Conservation (phyloP, 495 filamentous ascomycete genomes). For the Penicillium taxi region DNA sequence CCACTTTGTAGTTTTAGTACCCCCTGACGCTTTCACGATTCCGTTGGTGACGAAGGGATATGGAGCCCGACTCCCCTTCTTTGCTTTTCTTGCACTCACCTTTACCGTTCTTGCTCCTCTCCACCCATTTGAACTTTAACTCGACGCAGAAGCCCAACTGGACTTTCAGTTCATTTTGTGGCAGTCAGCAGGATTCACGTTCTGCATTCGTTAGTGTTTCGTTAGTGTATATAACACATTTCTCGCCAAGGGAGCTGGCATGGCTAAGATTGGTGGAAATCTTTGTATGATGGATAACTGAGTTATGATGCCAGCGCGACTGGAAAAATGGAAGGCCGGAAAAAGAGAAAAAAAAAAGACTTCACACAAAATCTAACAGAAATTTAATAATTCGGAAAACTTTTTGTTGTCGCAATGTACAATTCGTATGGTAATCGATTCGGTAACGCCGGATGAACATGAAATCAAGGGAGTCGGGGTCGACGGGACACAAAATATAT, state of each 20-base stretch:
- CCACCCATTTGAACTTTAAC: slow-evolving; percentile 14
- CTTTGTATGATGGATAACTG: slow-evolving; percentile 33
- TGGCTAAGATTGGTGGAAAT: slow-evolving; percentile 5
- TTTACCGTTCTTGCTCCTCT: slow-evolving; percentile 3
- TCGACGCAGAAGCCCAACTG: slow-evolving; percentile 18
- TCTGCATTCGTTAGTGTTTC: slow-evolving; percentile 35
- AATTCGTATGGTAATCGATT: background rate
- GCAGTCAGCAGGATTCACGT: slow-evolving; percentile 11
- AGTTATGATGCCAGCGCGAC: slow-evolving; percentile 37
- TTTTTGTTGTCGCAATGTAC: slow-evolving; percentile 1
- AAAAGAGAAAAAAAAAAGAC: slow-evolving; percentile 25
- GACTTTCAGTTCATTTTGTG: slow-evolving; percentile 3
- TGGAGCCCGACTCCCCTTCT: slow-evolving; percentile 17
- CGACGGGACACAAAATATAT: slow-evolving; percentile 4
- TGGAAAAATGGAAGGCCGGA: slow-evolving; percentile 25
- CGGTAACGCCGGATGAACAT: background rate
- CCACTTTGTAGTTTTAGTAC: slow-evolving; percentile 35
- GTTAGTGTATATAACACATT: slow-evolving; percentile 40
- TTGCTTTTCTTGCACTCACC: slow-evolving; percentile 18
- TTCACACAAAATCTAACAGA: slow-evolving; percentile 27
- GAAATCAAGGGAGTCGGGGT: background rate
- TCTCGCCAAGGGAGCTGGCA: slow-evolving; percentile 10
- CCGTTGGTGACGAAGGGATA: slow-evolving; percentile 18
- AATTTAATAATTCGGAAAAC: slow-evolving; percentile 25
- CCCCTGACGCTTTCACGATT: slow-evolving; percentile 22